Conservation (phyloP, 805 yeast species). For the Starmerella vaccinii region DNA sequence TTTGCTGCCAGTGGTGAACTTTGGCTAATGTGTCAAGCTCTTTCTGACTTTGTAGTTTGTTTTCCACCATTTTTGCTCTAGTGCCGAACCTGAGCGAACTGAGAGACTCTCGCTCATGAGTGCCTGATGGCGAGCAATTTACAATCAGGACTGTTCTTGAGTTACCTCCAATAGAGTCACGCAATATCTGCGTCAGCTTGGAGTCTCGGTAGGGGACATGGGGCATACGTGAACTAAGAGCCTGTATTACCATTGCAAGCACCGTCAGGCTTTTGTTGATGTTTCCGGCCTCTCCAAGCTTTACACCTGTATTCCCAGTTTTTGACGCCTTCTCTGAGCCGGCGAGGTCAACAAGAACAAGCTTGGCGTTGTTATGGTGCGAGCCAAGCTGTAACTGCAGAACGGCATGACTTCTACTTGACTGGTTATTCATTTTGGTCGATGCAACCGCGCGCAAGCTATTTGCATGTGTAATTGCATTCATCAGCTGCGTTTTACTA, state of each 20-base stretch:
- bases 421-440: conserved; percentile 48
- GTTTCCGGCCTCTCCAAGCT: conserved; percentile 70
- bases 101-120: conserved; percentile 52
- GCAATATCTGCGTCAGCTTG: conserved; percentile 62
- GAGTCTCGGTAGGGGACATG: conserved; percentile 63
- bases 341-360: conserved; percentile 72
- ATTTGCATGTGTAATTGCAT: conserved; percentile 47
- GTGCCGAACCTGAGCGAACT: conserved; percentile 66
- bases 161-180: conserved; percentile 71
- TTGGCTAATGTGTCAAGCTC: not conserved
- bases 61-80: conserved; percentile 38
- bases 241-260: conserved; percentile 67
- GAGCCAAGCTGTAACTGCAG: conserved; percentile 46
- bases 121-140: conserved; percentile 55
- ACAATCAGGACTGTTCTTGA: conserved; percentile 62
- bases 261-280: conserved; percentile 69
- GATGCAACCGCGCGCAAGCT: conserved; percentile 45
- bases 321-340: conserved; percentile 72
- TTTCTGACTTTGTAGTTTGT: not conserved
- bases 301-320: conserved; percentile 64
- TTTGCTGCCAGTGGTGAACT: not conserved
- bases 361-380: conserved; percentile 32
- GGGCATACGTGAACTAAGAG: conserved; percentile 32
- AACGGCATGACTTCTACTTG: conserved; percentile 62
- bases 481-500: conserved; percentile 42